Base-by-base conservation (phyloP, 352 stramenopile species). In the Phytophthora kernoviae region DNA sequence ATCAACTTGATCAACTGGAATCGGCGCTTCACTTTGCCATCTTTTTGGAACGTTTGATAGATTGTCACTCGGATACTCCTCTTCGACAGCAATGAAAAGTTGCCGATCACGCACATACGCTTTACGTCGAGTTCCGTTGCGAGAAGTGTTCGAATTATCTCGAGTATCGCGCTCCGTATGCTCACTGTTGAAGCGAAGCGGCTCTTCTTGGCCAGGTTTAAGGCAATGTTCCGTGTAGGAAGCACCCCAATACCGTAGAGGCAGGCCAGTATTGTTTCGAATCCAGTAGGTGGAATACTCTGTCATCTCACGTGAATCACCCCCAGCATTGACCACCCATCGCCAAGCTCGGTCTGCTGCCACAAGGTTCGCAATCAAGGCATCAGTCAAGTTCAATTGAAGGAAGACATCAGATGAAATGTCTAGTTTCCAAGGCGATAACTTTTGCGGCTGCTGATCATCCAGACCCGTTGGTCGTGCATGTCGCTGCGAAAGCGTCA, bases 201-300 rank as follows among this genome's bases (percentile, higher is more conserved):
- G 79, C 53, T 93, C 77, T 68, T 92, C 85, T 33, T 63, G 49
- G 14, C 81, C 85, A 49, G 80, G 66, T 5, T 54, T 53, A 15
- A 94, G 70, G 21, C 59, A 73, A 39, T 83, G 77, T 11, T 85
- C 65, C 11, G 74, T 76, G 52, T 82, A 89, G 7, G 79, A 79
- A 30, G 64, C 53, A 17, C 82, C 73, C 84, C 82, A 91, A 45
- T 95, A 95, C 15, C 79, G 70, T 53, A 96, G 61, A n/a, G 66
- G 68, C 27, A 96, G 67, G 24, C 87, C 87, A 2, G 84, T 96
- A 22, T 93, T 81, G 57, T 96, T 96, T 50, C 87, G 81, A 40
- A 95, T 93, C 79, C 83, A 93, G 50, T 93, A 93, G 12, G 84
- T 89, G 26, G 87, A 95, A 58, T 92, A 93, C 42, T 92, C 80